phyloP scores from a whole-genome alignment of 805 yeast genomes.

The Clavispora fructus region DNA sequence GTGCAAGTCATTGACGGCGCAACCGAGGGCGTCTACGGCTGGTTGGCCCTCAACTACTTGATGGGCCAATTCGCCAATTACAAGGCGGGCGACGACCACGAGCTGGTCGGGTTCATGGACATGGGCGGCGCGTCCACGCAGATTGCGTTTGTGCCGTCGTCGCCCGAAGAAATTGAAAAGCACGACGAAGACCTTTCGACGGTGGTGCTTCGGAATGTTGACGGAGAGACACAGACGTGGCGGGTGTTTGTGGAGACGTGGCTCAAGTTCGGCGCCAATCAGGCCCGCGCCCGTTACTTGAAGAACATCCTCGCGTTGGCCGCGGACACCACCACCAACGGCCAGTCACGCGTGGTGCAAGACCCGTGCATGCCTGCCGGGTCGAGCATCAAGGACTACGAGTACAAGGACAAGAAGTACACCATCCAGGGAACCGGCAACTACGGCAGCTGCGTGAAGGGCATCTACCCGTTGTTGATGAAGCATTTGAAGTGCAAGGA shows the following conservation, averaged over 20 bases:
- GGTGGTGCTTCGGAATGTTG: slow-evolving; percentile 58
- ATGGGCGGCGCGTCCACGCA: slow-evolving; percentile 99
- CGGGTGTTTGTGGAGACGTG: slow-evolving; percentile 90
- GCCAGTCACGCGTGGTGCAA: slow-evolving; percentile 13
- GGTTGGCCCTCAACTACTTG: slow-evolving; percentile 87
- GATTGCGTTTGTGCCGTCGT: slow-evolving; percentile 83
- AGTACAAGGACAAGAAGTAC: slow-evolving; percentile 43
- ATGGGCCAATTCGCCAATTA: slow-evolving; percentile 57
- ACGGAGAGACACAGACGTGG: slow-evolving; percentile 75
- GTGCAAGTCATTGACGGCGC: slow-evolving; percentile 90
- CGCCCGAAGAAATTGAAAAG: slow-evolving; percentile 48
- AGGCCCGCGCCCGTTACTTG: slow-evolving; percentile 75
- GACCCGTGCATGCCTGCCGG: slow-evolving; percentile 85
- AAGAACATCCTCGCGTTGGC: slow-evolving; percentile 43
- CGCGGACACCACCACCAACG: slow-evolving; percentile 3
- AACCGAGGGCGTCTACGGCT: slow-evolving; percentile 91
- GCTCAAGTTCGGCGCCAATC: slow-evolving; percentile 97
- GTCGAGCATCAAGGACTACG: slow-evolving; percentile 39
- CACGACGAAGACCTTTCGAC: slow-evolving; percentile 72
- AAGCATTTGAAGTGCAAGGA: slow-evolving; percentile 80
- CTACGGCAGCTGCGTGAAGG: slow-evolving; percentile 65
- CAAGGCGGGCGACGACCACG: slow-evolving; percentile 31
- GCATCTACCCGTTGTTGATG: slow-evolving; percentile 70
- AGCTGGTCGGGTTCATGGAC: slow-evolving; percentile 91
- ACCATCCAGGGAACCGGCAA: slow-evolving; percentile 71